Percentiles rank a stretch among this genome's conserved stretches.
phyloP scores from a whole-genome alignment of 139 green algal species.

The Limnomonas spitsbergensis region DNA sequence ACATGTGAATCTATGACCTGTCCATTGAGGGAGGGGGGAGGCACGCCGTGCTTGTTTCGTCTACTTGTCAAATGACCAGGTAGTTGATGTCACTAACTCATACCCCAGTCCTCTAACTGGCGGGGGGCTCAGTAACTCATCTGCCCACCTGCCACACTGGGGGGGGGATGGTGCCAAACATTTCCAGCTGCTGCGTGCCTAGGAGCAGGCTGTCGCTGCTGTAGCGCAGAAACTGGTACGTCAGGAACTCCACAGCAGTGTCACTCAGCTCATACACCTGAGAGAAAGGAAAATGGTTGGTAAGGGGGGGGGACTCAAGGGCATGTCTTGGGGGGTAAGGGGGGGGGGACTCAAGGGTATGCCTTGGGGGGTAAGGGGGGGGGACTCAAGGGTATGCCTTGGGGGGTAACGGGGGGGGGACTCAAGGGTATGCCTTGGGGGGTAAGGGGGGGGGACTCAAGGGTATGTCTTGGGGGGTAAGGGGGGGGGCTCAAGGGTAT shows the following conservation, averaged over 20 bases:
- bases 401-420: neutral
- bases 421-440: neutral
- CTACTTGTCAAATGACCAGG: too few relatives aligned
- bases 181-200: conserved; percentile 47
- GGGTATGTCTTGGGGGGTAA: neutral
- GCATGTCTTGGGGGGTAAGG: too few relatives aligned
- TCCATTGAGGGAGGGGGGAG: too few relatives aligned
- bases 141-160: neutral
- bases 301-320: too few relatives aligned
- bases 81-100: too few relatives aligned
- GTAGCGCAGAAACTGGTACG: conserved; percentile 44
- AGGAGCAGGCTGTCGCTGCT: conserved; percentile 58
- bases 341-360: neutral
- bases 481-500: too few relatives aligned
- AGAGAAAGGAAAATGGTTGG: neutral
- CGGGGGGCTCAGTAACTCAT: too few relatives aligned
- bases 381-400: neutral
- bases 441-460: neutral
- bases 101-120: too few relatives aligned
- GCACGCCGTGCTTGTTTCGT: too few relatives aligned
- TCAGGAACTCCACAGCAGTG: conserved; percentile 54
- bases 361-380: neutral
- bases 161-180: conserved; percentile 45
- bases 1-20: too few relatives aligned
- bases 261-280: conserved; percentile 66